Base-by-base conservation (phyloP, 805 yeast species). In the Kodamaea leandrae region DNA sequence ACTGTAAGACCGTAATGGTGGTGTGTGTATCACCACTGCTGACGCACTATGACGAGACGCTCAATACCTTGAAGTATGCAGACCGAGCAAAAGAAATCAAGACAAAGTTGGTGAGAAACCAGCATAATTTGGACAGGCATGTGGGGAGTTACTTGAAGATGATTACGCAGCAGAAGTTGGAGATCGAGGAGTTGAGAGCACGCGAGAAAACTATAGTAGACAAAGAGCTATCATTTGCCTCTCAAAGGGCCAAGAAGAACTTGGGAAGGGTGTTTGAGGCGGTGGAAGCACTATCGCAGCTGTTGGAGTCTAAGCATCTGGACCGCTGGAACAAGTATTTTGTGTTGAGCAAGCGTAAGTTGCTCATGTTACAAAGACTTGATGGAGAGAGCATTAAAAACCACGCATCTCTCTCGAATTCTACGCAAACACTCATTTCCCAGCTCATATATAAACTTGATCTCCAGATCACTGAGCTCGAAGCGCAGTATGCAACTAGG, bases 1-100 rank as follows among this genome's bases (percentile, higher is more conserved):
- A 88, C 57, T 91, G 98, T 63, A 84, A 86, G 57, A 91, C 98
- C 0, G 90, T 88, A 4, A 91, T 91, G 98, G 86, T 91, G 49
- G 97, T 89, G 2, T 91, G 98, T 62, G 77, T 91, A 3, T 83
- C 95, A 3, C 97, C 97, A 0, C 84, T 89, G 44, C 77, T 86
- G 21, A 73, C 71, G 32, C 97, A 91, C 60, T 89, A 88, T 59
- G 98, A 91, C 55, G 98, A 91, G 56, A 90, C 98, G 1, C 68
- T 86, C 39, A 91, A 91, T 58, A 87, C 97, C 0, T 72, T 91
- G 46, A 86, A 87, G 57, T 91, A 90, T 60, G 97, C 97, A 0
- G 81, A 88, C 57, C 68, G 96, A 30, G 97, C 96, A 12, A 89
- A 89, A 56, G 89, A 84, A 49, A 90, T 90, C 51, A 86, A 86